phyloP scores from a whole-genome alignment of 2,329 filamentous ascomycete species.

The Colletotrichum filicis region DNA sequence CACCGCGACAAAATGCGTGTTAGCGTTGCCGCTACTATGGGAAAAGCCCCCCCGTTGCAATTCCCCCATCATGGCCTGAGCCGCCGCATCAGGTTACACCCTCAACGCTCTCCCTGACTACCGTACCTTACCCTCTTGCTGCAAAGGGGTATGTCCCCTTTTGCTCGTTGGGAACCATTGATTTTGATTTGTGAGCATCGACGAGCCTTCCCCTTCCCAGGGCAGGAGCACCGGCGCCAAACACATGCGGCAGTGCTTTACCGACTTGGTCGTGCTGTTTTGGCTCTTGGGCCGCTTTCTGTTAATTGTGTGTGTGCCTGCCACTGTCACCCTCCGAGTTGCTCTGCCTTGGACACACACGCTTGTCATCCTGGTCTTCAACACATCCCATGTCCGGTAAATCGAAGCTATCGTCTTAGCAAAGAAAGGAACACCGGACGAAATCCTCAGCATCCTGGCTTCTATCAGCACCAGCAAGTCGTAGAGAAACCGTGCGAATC shows the following conservation, averaged over 20 bases:
- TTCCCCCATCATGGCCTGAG: background rate
- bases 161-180: constrained; percentile 22
- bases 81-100: constrained; percentile 24
- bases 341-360: background rate
- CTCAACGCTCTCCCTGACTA: constrained; percentile 1
- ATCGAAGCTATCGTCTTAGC: background rate
- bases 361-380: constrained; percentile 3
- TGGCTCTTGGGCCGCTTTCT: background rate
- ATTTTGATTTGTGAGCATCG: constrained; percentile 1
- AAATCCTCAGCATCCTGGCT: background rate
- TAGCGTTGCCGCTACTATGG: constrained; percentile 1
- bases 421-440: constrained; percentile 1
- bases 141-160: constrained; percentile 9
- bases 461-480: background rate
- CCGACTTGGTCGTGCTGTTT: constrained; percentile 10
- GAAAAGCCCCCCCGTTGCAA: background rate
- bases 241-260: constrained; percentile 19
- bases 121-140: background rate
- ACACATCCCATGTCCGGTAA: background rate
- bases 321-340: background rate
- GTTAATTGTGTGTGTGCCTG: background rate
- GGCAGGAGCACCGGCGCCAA: background rate
- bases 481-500: too few species aligned
- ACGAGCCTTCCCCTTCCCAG: background rate
- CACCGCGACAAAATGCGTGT: background rate